Base-by-base conservation (phyloP, 345 rosid species). In the Eucalyptus pumila region DNA sequence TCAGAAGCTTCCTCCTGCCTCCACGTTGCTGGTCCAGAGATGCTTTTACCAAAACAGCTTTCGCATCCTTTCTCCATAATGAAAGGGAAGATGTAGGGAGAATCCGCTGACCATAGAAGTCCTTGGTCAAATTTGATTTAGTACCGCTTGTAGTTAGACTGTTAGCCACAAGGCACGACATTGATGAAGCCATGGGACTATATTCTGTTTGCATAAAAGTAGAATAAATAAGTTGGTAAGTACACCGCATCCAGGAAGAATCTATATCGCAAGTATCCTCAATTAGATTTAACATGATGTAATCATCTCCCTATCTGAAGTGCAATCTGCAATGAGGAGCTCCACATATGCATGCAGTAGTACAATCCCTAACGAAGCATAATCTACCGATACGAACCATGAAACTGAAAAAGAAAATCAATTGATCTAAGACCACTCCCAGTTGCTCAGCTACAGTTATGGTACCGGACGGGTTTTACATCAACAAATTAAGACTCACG, bases 1-100 rank as follows among this genome's bases (percentile, higher is more conserved):
- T 96, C 47, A 98, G 95, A 87, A 98, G 95, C 24, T 90, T 94
- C 91, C 99, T 95, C 92, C 98, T 95, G 89, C 94, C 94, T 87
- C 94, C 93, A 81, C 91, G 93, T 89, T 90, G 92, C 92, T 80
- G 90, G 51, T 93, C 95, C 88, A 93, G 87, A 87, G 97, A 93
- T 40, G 97, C 96, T 91, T 92, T 97, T 44, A 92, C 90, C 9
- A 90, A 86, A 62, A 90, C 90, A 26, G 90, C 80, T 91, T 91
- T 97, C 16, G 93, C 91, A 56, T 89, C 91, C 90, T 91, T 93
- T 56, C 88, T 93, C 17, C 80, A 44, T 17, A 93, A 88, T 37
- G 89, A 89, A 87, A 90, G 67, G n/a, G 81, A 54, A 16, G 94
- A 89, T 87, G 95, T 90, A 87, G 91, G 87, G 24, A 91, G 90